Evolutionary conservation across 108 stramenopile species (phyloP).

Genomic region (Schizochytrium sp.): DNA sequence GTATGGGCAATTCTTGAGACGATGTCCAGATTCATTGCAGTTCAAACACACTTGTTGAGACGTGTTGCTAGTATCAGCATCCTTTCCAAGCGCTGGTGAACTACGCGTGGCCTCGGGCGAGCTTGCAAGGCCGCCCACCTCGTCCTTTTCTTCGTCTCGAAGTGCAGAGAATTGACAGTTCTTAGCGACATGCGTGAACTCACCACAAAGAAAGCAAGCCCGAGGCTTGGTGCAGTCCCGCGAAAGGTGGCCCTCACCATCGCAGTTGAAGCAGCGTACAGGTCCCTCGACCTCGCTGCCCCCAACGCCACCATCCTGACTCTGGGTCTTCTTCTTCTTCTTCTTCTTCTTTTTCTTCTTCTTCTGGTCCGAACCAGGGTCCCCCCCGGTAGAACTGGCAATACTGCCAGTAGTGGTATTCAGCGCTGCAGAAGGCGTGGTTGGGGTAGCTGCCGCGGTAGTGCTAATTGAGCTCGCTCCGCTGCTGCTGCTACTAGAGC

Average conservation of each 20-base stretch:
- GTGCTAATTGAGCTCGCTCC: neutral
- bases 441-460: neutral
- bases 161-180: constrained; percentile 35
- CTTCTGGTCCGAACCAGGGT: constrained; percentile 28
- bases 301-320: neutral
- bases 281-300: constrained; percentile 38
- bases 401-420: neutral
- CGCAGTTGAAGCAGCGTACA: constrained; percentile 53
- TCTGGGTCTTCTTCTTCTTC: constrained; percentile 58
- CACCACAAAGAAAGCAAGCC: constrained; percentile 58
- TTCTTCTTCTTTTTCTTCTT: constrained; percentile 60
- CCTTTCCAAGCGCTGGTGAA: neutral
- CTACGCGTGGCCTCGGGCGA: neutral
- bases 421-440: neutral
- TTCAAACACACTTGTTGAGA: neutral
- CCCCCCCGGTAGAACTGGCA: neutral
- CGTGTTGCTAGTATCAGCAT: neutral
- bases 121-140: neutral
- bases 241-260: constrained; percentile 48
- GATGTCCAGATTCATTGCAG: constrained; percentile 49
- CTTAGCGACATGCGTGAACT: constrained; percentile 48
- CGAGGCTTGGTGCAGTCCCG: constrained; percentile 59
- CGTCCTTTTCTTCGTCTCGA: constrained; percentile 49
- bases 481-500: neutral
- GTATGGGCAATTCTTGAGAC: constrained; percentile 54